Evolutionary conservation across 306 rosid genomes (phyloP).

Genomic region (Aeschynomene evenia): DNA sequence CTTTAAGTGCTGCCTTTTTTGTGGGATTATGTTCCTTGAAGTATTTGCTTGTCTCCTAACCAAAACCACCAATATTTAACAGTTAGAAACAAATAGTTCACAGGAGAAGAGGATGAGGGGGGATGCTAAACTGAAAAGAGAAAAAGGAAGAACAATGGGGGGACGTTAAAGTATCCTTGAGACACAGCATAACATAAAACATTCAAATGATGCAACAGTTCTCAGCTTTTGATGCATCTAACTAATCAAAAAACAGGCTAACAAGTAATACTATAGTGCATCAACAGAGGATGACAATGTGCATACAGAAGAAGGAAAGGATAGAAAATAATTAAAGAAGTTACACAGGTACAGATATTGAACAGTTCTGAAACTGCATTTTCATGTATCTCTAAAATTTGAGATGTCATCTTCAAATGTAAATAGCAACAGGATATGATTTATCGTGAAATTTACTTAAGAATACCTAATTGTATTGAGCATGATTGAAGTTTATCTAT

Average conservation of each 20-base stretch:
- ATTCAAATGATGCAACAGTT: constrained; percentile 17
- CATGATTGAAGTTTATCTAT: constrained; percentile 2
- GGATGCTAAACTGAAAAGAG: background rate
- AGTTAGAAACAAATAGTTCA: constrained; percentile 29
- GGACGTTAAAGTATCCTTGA: background rate
- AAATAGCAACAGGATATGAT: constrained; percentile 4
- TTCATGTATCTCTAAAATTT: background rate
- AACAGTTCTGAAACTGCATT: constrained; percentile 20
- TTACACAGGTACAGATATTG: background rate
- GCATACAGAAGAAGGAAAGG: constrained; percentile 6
- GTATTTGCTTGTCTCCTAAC: constrained; percentile 61
- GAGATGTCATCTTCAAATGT: background rate
- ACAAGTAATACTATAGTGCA: constrained; percentile 10
- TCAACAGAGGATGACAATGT: constrained; percentile 21
- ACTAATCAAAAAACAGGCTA: background rate
- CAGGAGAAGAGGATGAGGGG: background rate
- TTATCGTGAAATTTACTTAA: background rate
- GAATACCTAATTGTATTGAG: background rate
- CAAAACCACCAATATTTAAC: constrained; percentile 36
- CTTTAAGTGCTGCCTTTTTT: constrained; percentile 36
- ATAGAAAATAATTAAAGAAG: background rate
- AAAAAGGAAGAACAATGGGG: background rate
- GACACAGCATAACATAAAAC: constrained; percentile 1
- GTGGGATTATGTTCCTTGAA: constrained; percentile 42
- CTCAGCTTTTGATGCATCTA: constrained; percentile 12